Evolutionary conservation across 192 early-diverging fungal genomes (phyloP).

Genomic region (Podila verticillata): DNA sequence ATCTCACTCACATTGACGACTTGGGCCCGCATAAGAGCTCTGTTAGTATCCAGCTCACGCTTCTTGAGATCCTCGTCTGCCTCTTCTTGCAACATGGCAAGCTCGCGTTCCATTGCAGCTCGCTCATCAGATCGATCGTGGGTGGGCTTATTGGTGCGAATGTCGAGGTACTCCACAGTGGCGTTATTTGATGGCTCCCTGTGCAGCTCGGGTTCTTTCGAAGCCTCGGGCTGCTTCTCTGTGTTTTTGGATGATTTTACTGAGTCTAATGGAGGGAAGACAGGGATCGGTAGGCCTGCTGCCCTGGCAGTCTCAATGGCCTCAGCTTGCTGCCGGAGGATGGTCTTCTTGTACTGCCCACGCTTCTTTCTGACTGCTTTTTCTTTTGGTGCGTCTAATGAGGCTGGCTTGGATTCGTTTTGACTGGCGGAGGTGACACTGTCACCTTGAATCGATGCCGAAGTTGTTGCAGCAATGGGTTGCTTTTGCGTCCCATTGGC

Average conservation of each 20-base stretch:
- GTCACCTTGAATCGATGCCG: too few relatives aligned
- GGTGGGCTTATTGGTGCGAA: background rate
- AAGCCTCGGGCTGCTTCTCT: background rate
- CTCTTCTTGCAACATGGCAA: conserved; percentile 43
- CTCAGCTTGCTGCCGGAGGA: conserved; percentile 37
- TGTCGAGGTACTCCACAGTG: conserved; percentile 15
- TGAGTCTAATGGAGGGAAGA: background rate
- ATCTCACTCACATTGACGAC: conserved; percentile 27
- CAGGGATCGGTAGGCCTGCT: conserved; percentile 20
- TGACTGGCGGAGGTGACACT: background rate
- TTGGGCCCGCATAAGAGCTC: conserved; percentile 37
- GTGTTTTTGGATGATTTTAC: background rate
- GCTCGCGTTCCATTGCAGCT: conserved; percentile 34
- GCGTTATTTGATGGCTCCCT: conserved; percentile 3
- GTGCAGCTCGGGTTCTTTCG: background rate
- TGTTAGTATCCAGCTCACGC: conserved; percentile 35
- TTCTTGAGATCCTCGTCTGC: conserved; percentile 42
- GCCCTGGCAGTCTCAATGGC: conserved; percentile 29
- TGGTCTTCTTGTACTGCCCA: conserved; percentile 46
- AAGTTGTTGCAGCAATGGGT: too few relatives aligned
- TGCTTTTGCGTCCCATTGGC: too few relatives aligned
- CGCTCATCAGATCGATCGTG: conserved; percentile 4
- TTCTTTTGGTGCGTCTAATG: background rate
- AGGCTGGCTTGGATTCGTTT: background rate
- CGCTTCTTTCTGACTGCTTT: conserved; percentile 20